Evolutionary conservation across 148 eudicot genomes (phyloP).

Genomic region (Camellia sinensis): DNA sequence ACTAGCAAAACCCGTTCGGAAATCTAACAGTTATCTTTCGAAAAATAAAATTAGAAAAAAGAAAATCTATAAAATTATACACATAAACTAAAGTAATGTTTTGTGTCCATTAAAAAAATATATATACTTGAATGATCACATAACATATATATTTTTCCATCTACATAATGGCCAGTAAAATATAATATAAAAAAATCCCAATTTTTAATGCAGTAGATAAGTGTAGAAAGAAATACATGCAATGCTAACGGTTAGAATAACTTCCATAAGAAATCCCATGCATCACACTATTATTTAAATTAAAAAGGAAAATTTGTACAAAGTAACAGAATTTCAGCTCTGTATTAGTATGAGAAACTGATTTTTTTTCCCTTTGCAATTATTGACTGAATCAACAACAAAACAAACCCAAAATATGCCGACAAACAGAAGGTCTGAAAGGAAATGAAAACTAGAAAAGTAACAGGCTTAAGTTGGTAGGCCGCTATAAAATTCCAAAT

Average conservation of each 20-base stretch:
- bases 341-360: background rate
- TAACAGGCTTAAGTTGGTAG: background rate
- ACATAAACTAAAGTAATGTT: no score
- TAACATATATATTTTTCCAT: no score
- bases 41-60: no score
- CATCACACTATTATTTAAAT: no score
- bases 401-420: background rate
- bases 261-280: no score
- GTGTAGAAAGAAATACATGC: no score
- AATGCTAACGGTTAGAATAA: no score
- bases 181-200: background rate
- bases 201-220: background rate
- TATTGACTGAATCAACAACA: background rate
- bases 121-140: no score
- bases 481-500: background rate
- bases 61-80: no score
- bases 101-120: no score
- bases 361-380: background rate
- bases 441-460: background rate
- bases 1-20: background rate
- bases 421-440: background rate
- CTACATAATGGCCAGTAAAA: background rate
- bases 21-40: no score
- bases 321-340: background rate
- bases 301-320: background rate